These are phyloP conservation scores for Hypoxylon sp. DNA, from an alignment of 2,329 filamentous ascomycete genomes.

Conservation along the genomic window DNA sequence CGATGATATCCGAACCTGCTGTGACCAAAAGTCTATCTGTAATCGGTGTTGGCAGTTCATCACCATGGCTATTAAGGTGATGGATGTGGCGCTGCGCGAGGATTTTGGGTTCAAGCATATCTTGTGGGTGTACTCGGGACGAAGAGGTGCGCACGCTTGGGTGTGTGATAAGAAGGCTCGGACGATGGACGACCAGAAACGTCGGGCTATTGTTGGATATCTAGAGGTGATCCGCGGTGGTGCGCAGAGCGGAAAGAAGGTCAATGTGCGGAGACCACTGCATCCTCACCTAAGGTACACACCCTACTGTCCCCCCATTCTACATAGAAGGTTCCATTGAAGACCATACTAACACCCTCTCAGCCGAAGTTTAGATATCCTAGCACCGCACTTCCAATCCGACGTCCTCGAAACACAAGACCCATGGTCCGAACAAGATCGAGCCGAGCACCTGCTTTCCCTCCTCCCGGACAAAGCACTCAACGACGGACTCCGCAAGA, in stretches of 20 bases:
- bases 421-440: conserved; percentile 77
- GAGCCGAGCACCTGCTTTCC: conserved; percentile 79
- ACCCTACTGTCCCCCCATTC: background rate
- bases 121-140: conserved; percentile 97
- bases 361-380: conserved; percentile 81
- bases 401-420: conserved; percentile 87
- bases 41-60: conserved; percentile 96
- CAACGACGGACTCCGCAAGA: conserved; percentile 81
- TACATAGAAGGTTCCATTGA: background rate
- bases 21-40: conserved; percentile 92
- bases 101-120: conserved; percentile 98
- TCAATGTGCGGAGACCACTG: conserved; percentile 83
- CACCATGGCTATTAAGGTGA: conserved; percentile 95
- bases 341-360: conserved; percentile 25
- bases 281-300: conserved; percentile 85
- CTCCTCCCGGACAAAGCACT: conserved; percentile 83
- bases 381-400: conserved; percentile 83
- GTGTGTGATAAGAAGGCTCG: conserved; percentile 91
- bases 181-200: conserved; percentile 83
- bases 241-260: conserved; percentile 84
- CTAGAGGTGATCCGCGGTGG: conserved; percentile 90
- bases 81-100: conserved; percentile 85
- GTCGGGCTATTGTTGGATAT: conserved; percentile 86
- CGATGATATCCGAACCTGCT: conserved; percentile 95
- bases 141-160: conserved; percentile 97